Evolutionary conservation across 192 early-diverging fungal species (phyloP).

Genomic region (Podochytrium sp.): DNA sequence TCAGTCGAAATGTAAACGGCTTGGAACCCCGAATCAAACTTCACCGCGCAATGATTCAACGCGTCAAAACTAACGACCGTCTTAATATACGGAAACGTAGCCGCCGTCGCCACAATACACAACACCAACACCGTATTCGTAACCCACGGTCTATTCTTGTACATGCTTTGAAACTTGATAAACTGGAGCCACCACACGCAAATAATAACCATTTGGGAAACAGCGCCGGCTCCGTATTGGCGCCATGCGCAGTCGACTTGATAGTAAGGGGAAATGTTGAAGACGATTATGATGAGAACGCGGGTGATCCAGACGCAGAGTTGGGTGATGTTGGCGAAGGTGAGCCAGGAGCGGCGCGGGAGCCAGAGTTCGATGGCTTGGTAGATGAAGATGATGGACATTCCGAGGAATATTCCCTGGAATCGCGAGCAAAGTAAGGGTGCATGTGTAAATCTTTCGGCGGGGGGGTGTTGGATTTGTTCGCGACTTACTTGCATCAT

Average conservation of each 20-base stretch:
- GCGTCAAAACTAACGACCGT: background rate
- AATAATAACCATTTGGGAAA: constrained; percentile 11
- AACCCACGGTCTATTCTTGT: constrained; percentile 17
- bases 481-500: constrained; percentile 39
- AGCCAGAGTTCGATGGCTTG: constrained; percentile 8
- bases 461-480: background rate
- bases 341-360: constrained; percentile 18
- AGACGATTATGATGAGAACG: constrained; percentile 26
- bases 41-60: constrained; percentile 23
- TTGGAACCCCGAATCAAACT: constrained; percentile 6
- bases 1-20: constrained; percentile 25
- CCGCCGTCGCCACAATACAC: constrained; percentile 24
- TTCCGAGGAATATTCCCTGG: constrained; percentile 32
- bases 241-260: constrained; percentile 25
- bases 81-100: constrained; percentile 21
- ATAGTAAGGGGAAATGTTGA: constrained; percentile 24
- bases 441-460: background rate
- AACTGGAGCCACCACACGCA: constrained; percentile 33
- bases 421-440: too few relatives aligned
- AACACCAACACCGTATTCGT: background rate
- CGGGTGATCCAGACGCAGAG: constrained; percentile 23
- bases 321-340: constrained; percentile 19
- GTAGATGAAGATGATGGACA: constrained; percentile 23
- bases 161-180: constrained; percentile 35
- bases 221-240: constrained; percentile 18